Conservation (phyloP, 2,329 filamentous ascomycete species). For the Lasiodiplodia theobromae region DNA sequence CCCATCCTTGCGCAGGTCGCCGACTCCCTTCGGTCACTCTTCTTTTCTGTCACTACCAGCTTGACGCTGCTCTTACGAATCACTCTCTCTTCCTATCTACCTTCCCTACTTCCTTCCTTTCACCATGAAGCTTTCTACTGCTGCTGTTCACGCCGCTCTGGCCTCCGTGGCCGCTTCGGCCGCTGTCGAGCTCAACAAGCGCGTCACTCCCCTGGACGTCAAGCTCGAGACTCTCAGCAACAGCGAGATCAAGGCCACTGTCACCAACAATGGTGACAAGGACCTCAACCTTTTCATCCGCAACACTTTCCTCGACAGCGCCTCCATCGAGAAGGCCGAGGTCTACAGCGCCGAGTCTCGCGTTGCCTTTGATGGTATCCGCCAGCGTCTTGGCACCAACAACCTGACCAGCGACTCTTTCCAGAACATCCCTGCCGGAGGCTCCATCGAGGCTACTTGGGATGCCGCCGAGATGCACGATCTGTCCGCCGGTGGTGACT, state of each 20-base stretch:
- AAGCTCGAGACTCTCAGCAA: conserved; percentile 51
- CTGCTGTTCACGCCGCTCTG: conserved; percentile 6
- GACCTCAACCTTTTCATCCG: conserved; percentile 61
- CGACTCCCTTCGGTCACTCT: conserved; percentile 15
- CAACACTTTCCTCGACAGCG: conserved; percentile 59
- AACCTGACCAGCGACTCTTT: conserved; percentile 59
- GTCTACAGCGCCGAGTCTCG: conserved; percentile 53
- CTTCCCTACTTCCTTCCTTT: not conserved
- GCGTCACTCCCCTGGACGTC: conserved; percentile 21
- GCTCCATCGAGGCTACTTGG: conserved; percentile 61
- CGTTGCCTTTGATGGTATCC: conserved; percentile 62
- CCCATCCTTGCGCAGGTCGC: conserved; percentile 12
- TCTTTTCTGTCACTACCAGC: not conserved
- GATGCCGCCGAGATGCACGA: conserved; percentile 65
- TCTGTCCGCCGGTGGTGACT: conserved; percentile 58
- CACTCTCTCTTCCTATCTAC: not conserved
- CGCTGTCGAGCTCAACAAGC: conserved; percentile 15
- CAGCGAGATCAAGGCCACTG: conserved; percentile 59
- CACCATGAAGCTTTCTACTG: conserved; percentile 13
- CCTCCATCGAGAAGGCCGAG: conserved; percentile 61
- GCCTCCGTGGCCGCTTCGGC: conserved; percentile 3
- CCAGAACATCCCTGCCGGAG: conserved; percentile 53
- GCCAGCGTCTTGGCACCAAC: conserved; percentile 55
- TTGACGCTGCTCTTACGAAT: conserved; percentile 12
- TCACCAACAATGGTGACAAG: conserved; percentile 61